Evolutionary conservation across 768 basidiomycete genomes (phyloP), one percentile per base, ranked within the genome.

Genomic region (Daedaleopsis sinensis): DNA sequence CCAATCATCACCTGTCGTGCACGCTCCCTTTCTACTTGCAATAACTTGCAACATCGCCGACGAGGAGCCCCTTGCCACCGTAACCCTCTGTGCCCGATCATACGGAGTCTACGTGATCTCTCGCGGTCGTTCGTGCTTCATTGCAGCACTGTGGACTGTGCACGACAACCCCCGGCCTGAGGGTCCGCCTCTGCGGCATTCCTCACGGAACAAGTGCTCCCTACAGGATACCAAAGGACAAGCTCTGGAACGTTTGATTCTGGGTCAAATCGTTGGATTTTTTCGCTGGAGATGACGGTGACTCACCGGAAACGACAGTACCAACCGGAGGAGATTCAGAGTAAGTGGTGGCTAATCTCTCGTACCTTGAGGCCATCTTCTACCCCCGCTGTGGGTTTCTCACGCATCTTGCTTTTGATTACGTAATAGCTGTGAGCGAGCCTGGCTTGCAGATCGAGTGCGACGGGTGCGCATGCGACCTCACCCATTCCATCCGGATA

Each of bases 401-500:
- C 67, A 70, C 68, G 68, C 65, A 63, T 54, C 59, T 55, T 56
- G 55, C 62, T 63, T 37, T 51, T 64, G 58, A 52, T 64, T 68
- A 71, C 69, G 68, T 70, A 69, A 68, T 66, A 90, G 88, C 86
- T 65, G 84, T 91, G 56, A 90, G 85, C 69, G 92, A 94, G 65
- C 91, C 92, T 16, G 93, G 91, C 61, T 79, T 90, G 38, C 88
- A 92, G 70, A 90, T 91, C 66, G 83, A 88, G 65, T 96, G 94
- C 78, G 94, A 95, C 72, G 76, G 85, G 15, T 96, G 96, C 75
- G 78, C 78, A 64, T 84, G 87, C 76, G 94, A 98, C 76, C 83
- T 98, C 66, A 98, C 97, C 3, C 94, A 98, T 72, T 93, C 93
- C n/a, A 87, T 97, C 63, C 90, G 96, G 63, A 94, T 99, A 72